Evolutionary conservation across 2,329 filamentous ascomycete species (phyloP).

Genomic region (Tricladium varicosporioides): DNA sequence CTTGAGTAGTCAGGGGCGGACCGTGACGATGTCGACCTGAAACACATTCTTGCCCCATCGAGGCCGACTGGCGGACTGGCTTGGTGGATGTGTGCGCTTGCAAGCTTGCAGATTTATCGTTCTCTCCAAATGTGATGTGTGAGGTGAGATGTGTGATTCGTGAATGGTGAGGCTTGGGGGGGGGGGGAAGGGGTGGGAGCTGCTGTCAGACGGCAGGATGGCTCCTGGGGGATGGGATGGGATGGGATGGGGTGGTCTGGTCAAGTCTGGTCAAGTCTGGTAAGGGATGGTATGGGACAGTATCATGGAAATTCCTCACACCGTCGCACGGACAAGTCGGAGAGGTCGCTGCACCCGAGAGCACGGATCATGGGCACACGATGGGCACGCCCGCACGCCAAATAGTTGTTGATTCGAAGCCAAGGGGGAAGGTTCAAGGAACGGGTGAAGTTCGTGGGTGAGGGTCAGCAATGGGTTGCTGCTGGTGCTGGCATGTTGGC

Average conservation of each 20-base stretch:
- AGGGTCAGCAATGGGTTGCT: neutral
- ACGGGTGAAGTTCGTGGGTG: neutral
- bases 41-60: too few relatives aligned
- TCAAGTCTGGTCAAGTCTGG: too few relatives aligned
- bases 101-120: too few relatives aligned
- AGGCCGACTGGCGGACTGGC: too few relatives aligned
- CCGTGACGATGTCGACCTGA: too few relatives aligned
- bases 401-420: neutral
- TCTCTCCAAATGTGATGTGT: too few relatives aligned
- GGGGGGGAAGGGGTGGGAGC: neutral
- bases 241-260: too few relatives aligned
- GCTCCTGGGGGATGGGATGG: neutral
- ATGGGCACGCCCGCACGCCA: neutral
- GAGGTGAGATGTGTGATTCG: too few relatives aligned
- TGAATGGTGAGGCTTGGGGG: too few relatives aligned
- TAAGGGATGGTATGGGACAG: too few relatives aligned
- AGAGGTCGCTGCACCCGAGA: conserved; percentile 2
- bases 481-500: neutral
- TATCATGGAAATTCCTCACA: neutral
- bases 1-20: too few relatives aligned
- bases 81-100: too few relatives aligned
- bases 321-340: neutral
- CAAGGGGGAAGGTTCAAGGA: neutral
- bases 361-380: conserved; percentile 1
- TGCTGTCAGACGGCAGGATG: conserved; percentile 1